A percentile compares a stretch with the other conserved stretches of the same genome.
Evolutionary conservation across 208 protist species (phyloP).

Genomic region (Vickermania ingenoplastis): DNA sequence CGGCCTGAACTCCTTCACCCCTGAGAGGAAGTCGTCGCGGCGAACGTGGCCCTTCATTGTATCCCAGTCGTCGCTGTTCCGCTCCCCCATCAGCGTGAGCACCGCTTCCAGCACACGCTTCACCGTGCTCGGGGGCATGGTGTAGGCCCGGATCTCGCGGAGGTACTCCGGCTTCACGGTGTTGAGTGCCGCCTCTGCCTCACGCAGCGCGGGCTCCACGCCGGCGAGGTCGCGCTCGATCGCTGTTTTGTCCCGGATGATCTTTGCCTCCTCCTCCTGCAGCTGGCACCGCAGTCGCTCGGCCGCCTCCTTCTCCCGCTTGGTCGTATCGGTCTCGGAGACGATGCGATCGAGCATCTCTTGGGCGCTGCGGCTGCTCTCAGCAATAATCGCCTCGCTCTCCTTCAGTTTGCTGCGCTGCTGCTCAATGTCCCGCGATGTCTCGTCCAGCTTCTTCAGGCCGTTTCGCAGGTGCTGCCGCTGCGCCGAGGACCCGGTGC

Average conservation of each 20-base stretch:
- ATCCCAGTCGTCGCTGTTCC: conserved; percentile 87
- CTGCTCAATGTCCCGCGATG: conserved; percentile 80
- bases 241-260: conserved; percentile 47
- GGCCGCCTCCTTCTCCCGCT: conserved; percentile 69
- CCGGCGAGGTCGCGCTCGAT: conserved; percentile 75
- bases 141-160: conserved; percentile 95
- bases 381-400: conserved; percentile 71
- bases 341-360: conserved; percentile 84
- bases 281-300: conserved; percentile 69
- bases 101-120: conserved; percentile 93
- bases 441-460: conserved; percentile 90
- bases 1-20: conserved; percentile 94
- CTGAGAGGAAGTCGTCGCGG: conserved; percentile 91
- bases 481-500: conserved; percentile 88
- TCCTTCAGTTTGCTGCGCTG: conserved; percentile 76
- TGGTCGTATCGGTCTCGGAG: conserved; percentile 71
- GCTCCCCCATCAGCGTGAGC: conserved; percentile 75
- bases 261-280: conserved; percentile 74
- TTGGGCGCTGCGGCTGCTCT: conserved; percentile 68
- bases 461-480: conserved; percentile 94
- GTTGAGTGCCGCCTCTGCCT: conserved; percentile 93
- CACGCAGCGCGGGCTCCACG: conserved; percentile 90
- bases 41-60: conserved; percentile 89
- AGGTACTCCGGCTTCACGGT: conserved; percentile 95
- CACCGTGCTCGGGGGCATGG: conserved; percentile 93